A percentile compares a stretch with the other conserved stretches of the same genome.
Conservation (phyloP, 2,329 filamentous ascomycete species). For the Westerdykella sp. region DNA sequence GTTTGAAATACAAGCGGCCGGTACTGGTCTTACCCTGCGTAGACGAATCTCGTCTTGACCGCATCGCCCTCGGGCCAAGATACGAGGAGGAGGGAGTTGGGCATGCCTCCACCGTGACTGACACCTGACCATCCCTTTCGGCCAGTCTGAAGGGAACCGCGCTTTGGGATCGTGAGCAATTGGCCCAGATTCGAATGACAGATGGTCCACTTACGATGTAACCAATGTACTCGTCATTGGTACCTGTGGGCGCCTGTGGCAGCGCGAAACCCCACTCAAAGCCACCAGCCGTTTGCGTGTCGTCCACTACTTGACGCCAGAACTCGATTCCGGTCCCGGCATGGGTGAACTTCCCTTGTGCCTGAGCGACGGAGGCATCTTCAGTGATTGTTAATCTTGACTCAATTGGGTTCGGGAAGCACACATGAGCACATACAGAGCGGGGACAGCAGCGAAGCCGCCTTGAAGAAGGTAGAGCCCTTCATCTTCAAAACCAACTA, state of each 20-base stretch:
- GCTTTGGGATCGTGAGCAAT: constrained; percentile 8
- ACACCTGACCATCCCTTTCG: constrained; percentile 34
- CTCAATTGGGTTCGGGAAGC: constrained; percentile 1
- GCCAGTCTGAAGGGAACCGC: constrained; percentile 22
- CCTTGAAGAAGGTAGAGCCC: constrained; percentile 27
- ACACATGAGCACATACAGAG: constrained; percentile 18
- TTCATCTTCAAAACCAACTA: constrained; percentile 28
- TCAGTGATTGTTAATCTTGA: constrained; percentile 7
- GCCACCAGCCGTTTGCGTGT: constrained; percentile 26
- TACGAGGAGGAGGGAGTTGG: constrained; percentile 29
- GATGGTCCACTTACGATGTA: constrained; percentile 23
- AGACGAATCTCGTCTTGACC: constrained; percentile 30
- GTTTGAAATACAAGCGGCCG: constrained; percentile 9
- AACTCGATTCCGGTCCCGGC: constrained; percentile 28
- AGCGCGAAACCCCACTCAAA: constrained; percentile 33
- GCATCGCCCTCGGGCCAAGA: constrained; percentile 22
- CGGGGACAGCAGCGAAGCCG: constrained; percentile 34
- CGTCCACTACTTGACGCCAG: constrained; percentile 21
- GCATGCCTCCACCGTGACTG: constrained; percentile 34
- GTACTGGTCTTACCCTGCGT: constrained; percentile 18
- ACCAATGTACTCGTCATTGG: constrained; percentile 34
- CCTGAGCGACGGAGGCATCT: constrained; percentile 23
- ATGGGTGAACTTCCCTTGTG: constrained; percentile 30
- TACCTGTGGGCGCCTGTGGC: constrained; percentile 15
- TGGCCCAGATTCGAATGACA: not conserved